Percentiles rank a stretch among this genome's conserved stretches.
These are phyloP conservation scores for Suillus subalutaceus DNA, from an alignment of 768 basidiomycete genomes.

Conservation along the genomic window DNA sequence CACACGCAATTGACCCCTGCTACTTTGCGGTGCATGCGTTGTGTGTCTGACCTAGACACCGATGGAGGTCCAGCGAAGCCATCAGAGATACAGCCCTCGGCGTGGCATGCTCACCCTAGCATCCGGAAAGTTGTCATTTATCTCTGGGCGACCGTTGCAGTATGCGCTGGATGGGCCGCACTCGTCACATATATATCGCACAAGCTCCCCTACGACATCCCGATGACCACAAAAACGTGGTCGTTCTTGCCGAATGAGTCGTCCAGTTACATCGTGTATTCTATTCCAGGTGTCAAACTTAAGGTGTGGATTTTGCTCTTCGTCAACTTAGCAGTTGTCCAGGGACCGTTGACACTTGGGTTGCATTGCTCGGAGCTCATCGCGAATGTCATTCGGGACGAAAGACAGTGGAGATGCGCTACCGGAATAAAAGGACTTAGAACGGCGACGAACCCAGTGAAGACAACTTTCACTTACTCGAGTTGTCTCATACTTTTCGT, in stretches of 20 bases:
- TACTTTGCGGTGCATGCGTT: no score
- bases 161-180: no score
- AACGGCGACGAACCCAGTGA: conserved; percentile 24
- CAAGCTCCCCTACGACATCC: no score
- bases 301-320: conserved; percentile 27
- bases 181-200: no score
- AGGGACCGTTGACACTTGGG: conserved; percentile 31
- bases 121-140: no score
- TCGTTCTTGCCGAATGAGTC: background rate
- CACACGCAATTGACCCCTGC: no score
- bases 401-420: conserved; percentile 30
- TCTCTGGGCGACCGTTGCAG: no score
- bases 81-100: no score
- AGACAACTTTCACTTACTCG: conserved; percentile 21
- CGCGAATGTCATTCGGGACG: conserved; percentile 32
- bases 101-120: no score
- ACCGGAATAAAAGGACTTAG: conserved; percentile 17
- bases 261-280: conserved; percentile 20
- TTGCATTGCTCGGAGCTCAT: conserved; percentile 34
- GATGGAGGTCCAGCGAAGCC: no score
- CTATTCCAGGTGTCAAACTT: rapidly evolving
- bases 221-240: no score
- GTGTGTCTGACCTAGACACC: no score
- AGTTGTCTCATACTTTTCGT: conserved; percentile 20
- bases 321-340: conserved; percentile 27